A percentile compares a stretch with the other conserved stretches of the same genome.
These are phyloP conservation scores for Beauveria rudraprayagi DNA, from an alignment of 2,329 filamentous ascomycete genomes.

Conservation along the genomic window DNA sequence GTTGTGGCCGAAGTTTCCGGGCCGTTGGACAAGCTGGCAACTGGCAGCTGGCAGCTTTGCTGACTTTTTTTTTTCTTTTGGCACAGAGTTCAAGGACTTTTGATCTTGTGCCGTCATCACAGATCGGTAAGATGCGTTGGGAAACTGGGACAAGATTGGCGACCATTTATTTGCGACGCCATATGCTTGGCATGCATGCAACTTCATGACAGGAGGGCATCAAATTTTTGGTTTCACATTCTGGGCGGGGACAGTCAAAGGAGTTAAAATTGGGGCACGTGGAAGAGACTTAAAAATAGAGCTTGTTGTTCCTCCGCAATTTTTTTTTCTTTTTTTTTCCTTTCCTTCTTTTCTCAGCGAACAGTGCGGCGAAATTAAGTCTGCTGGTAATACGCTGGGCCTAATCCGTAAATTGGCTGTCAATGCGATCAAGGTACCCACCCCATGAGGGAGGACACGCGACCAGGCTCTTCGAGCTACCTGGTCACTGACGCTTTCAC, in stretches of 20 bases:
- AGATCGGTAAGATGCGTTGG: not conserved
- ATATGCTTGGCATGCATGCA: not conserved
- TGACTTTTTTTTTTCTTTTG: not conserved
- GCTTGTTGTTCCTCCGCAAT: not conserved
- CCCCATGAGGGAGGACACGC: not conserved
- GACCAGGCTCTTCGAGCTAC: not conserved
- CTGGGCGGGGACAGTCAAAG: not conserved
- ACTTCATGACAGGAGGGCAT: not conserved
- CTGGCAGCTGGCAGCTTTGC: no score
- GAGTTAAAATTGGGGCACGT: not conserved
- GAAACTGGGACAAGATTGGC: not conserved
- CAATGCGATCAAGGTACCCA: not conserved
- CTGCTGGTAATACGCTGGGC: not conserved
- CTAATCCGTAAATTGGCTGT: not conserved
- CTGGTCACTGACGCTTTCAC: not conserved
- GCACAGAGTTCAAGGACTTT: not conserved
- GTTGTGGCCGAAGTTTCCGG: not conserved
- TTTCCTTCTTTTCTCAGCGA: not conserved
- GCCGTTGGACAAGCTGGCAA: not conserved
- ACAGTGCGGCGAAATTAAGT: not conserved
- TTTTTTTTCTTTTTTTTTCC: no score
- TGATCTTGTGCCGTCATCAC: not conserved
- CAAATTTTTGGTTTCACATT: not conserved
- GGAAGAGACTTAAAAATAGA: slow-evolving; percentile 9
- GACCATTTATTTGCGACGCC: not conserved